Conservation (phyloP, 139 green algal genomes). For the Volvox reticuliferus region DNA sequence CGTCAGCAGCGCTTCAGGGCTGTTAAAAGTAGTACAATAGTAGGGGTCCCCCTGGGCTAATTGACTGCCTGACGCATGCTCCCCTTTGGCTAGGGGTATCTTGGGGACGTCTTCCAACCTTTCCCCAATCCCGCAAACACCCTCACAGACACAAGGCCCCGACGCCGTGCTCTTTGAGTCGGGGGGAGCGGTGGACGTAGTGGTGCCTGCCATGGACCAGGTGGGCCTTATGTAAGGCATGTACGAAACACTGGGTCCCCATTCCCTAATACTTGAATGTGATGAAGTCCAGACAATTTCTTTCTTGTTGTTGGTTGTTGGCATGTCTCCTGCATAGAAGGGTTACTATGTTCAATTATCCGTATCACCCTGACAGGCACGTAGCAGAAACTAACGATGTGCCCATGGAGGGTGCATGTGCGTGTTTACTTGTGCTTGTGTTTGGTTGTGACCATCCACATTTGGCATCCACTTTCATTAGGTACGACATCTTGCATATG, state of each 20-base stretch:
- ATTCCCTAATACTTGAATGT: neutral
- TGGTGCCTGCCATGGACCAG: constrained; percentile 63
- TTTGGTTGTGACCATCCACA: neutral
- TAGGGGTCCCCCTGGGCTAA: too few relatives aligned
- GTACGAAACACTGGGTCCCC: neutral
- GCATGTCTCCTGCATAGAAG: neutral
- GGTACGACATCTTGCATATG: neutral
- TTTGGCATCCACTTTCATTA: neutral
- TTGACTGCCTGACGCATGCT: too few relatives aligned
- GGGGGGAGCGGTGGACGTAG: constrained; percentile 30
- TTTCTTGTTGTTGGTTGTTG: neutral
- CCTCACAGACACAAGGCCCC: constrained; percentile 58
- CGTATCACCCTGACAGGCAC: neutral
- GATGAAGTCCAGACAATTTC: neutral
- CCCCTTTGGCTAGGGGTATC: neutral
- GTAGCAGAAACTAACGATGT: neutral
- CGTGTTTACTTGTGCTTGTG: too few relatives aligned
- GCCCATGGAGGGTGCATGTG: neutral
- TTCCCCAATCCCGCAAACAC: neutral
- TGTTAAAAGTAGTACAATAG: too few relatives aligned
- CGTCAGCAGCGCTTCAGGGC: too few relatives aligned
- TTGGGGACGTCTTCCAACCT: neutral
- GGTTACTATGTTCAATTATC: neutral
- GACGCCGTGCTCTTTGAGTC: constrained; percentile 53
- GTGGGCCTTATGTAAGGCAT: neutral